Conservation (phyloP, 805 yeast genomes). For the Monosporozyma siamensis region DNA sequence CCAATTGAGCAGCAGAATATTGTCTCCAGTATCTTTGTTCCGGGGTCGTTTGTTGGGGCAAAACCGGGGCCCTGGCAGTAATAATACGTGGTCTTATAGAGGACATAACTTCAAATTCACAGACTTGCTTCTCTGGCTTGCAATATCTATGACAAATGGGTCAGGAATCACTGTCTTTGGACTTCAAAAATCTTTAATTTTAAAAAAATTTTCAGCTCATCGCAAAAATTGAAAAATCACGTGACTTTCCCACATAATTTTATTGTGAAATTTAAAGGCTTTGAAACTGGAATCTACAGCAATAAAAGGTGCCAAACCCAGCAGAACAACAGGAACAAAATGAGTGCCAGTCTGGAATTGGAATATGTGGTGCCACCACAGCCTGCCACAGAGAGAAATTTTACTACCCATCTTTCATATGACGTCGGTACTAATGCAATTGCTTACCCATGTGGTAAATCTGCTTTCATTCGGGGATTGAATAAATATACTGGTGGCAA, state of each 20-base stretch:
- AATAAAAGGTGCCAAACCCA: too few relatives aligned
- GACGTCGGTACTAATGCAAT: conserved; percentile 60
- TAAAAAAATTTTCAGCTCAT: conserved; percentile 1
- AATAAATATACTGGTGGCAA: conserved; percentile 34
- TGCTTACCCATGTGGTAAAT: conserved; percentile 76
- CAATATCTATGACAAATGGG: too few relatives aligned
- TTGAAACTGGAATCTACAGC: too few relatives aligned
- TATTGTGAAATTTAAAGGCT: too few relatives aligned
- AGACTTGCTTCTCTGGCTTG: too few relatives aligned
- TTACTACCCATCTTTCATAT: conserved; percentile 61
- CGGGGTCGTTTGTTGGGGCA: conserved; percentile 74
- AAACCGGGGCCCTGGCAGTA: conserved; percentile 59
- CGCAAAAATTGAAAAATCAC: too few relatives aligned
- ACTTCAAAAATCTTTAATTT: not conserved
- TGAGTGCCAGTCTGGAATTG: conserved; percentile 4
- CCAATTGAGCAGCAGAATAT: conserved; percentile 73
- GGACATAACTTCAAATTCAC: too few relatives aligned
- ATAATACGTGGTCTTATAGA: conserved; percentile 56
- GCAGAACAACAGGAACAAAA: too few relatives aligned
- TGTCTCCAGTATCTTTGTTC: conserved; percentile 94
- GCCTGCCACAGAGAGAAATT: conserved; percentile 68
- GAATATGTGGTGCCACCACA: conserved; percentile 55
- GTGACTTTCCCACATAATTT: too few relatives aligned
- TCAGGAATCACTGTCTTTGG: not conserved
- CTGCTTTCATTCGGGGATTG: conserved; percentile 50